Conservation (phyloP, 176 grass and related monocot genomes). For the Zea luxurians region DNA sequence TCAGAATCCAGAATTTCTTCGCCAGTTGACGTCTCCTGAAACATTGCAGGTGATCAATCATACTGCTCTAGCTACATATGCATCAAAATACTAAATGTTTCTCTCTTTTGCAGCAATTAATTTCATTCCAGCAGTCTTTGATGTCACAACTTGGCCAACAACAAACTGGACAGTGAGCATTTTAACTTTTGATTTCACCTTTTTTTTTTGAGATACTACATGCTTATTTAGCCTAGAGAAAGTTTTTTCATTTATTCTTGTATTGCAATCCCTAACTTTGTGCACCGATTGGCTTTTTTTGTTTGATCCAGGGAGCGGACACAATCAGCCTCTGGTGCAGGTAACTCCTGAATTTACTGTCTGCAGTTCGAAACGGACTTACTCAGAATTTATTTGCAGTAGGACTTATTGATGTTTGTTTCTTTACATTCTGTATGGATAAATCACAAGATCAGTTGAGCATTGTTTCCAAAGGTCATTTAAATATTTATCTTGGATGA, state of each 20-base stretch:
- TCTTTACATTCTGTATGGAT: not conserved
- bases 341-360: slow-evolving; percentile 20
- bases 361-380: not conserved
- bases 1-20: slow-evolving; percentile 91
- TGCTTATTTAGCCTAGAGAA: slow-evolving; percentile 6
- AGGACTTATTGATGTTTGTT: not conserved
- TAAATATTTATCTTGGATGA: not conserved
- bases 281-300: too few relatives aligned
- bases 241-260: not conserved
- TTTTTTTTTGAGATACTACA: not conserved
- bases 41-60: slow-evolving; percentile 60
- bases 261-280: not conserved
- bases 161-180: slow-evolving; percentile 72
- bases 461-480: not conserved
- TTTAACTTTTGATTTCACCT: slow-evolving; percentile 32
- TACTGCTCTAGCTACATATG: slow-evolving; percentile 20
- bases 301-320: too few relatives aligned
- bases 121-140: slow-evolving; percentile 75
- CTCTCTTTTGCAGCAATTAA: slow-evolving; percentile 61
- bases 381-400: not conserved
- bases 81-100: slow-evolving; percentile 21
- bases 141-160: slow-evolving; percentile 62
- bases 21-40: slow-evolving; percentile 83
- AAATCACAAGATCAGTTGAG: not conserved
- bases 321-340: slow-evolving; percentile 41